phyloP scores from a whole-genome alignment of 164 flowering plant genomes.

The Macadamia integrifolia region DNA sequence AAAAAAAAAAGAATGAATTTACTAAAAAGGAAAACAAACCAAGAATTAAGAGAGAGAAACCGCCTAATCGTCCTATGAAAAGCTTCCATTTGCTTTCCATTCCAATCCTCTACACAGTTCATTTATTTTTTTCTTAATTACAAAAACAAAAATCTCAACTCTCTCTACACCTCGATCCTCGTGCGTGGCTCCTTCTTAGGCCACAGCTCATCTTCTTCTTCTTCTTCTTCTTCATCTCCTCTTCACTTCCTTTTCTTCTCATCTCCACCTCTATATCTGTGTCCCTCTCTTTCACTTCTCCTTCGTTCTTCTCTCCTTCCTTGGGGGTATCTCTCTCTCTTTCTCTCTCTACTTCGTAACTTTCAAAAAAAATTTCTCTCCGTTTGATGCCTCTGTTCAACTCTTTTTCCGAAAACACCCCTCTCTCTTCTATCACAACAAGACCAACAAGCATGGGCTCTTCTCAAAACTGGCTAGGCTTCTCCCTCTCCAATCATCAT shows the following conservation, averaged over 20 bases:
- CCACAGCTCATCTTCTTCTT: no score
- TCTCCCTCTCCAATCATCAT: slow-evolving; percentile 45
- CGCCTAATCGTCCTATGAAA: slow-evolving; percentile 14
- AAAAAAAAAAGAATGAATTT: neutral
- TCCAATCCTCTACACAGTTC: neutral
- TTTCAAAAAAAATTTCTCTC: neutral
- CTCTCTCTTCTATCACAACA: neutral
- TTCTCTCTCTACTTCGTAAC: neutral
- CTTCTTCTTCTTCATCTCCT: no score
- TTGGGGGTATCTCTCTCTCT: neutral
- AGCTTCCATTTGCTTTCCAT: slow-evolving; percentile 13
- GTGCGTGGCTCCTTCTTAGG: slow-evolving; percentile 3
- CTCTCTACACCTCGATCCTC: slow-evolving; percentile 10
- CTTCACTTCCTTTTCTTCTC: neutral
- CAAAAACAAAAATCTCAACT: neutral
- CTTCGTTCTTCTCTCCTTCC: slow-evolving; percentile 6
- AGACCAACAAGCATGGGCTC: slow-evolving; percentile 18
- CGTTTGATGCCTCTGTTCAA: slow-evolving; percentile 10
- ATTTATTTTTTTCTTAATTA: neutral
- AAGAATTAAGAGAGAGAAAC: neutral
- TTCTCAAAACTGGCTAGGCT: slow-evolving; percentile 46
- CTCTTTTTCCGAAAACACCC: slow-evolving; percentile 29
- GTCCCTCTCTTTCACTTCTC: slow-evolving; percentile 9
- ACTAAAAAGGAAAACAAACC: no score
- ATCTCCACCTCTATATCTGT: slow-evolving; percentile 17